phyloP scores from a whole-genome alignment of 2,329 filamentous ascomycete genomes.

The Botrytis pseudocinerea region DNA sequence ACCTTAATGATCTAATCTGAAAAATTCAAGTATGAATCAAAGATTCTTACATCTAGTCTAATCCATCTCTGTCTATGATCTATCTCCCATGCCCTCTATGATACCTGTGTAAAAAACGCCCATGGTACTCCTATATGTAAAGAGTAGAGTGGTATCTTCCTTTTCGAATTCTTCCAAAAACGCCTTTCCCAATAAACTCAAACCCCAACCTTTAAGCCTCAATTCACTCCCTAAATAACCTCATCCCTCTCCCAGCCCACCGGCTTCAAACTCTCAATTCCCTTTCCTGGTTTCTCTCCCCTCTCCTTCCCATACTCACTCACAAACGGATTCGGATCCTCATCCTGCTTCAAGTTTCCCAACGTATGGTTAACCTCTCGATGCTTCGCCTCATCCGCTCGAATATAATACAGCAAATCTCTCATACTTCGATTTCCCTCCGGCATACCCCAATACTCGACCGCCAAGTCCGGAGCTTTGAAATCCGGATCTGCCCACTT shows the following conservation, averaged over 20 bases:
- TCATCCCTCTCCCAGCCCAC: constrained; percentile 83
- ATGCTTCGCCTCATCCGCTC: constrained; percentile 87
- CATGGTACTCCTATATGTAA: background rate
- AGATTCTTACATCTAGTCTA: background rate
- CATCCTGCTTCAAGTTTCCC: constrained; percentile 78
- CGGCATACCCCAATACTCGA: constrained; percentile 94
- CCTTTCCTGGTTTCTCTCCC: constrained; percentile 69
- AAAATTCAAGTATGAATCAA: background rate
- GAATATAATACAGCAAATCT: constrained; percentile 83
- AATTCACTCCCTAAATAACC: constrained; percentile 52
- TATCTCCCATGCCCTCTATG: background rate
- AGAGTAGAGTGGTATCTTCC: constrained; percentile 14
- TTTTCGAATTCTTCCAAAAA: background rate
- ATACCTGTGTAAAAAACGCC: background rate
- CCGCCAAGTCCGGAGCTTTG: constrained; percentile 80
- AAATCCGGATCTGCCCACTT: constrained; percentile 73
- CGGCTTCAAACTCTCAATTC: constrained; percentile 60
- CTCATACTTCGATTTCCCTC: constrained; percentile 79
- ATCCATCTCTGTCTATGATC: background rate
- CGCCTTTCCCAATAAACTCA: background rate
- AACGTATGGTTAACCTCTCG: constrained; percentile 95
- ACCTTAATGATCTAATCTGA: background rate
- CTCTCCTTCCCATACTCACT: constrained; percentile 73
- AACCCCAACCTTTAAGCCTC: background rate
- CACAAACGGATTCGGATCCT: constrained; percentile 91